Evolutionary conservation across 116 monocot species (phyloP).

Genomic region (Trichopus zeylanicus): DNA sequence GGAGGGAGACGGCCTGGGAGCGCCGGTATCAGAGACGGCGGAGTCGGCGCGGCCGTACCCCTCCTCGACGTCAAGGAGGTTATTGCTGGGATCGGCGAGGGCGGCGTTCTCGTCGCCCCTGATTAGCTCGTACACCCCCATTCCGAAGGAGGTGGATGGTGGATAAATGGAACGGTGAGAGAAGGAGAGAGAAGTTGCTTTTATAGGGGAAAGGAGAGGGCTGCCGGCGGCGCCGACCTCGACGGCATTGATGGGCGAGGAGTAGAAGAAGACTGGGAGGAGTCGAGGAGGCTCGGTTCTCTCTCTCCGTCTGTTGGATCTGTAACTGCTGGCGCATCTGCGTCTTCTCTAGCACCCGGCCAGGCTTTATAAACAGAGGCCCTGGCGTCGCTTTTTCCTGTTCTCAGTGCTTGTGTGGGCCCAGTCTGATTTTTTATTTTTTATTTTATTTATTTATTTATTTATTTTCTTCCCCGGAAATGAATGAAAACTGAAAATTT

Average conservation of each 20-base stretch:
- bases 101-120: slow-evolving; percentile 1
- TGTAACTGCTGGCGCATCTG: too few relatives aligned
- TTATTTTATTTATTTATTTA: neutral
- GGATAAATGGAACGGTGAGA: neutral
- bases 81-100: neutral
- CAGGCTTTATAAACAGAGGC: neutral
- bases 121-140: neutral
- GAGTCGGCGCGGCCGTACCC: neutral
- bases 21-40: neutral
- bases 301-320: neutral
- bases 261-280: neutral
- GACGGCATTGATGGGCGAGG: neutral
- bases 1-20: neutral
- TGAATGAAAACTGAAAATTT: too few relatives aligned
- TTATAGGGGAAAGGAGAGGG: neutral
- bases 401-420: neutral
- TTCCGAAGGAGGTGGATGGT: neutral
- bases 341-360: neutral
- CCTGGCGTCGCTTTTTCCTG: too few relatives aligned
- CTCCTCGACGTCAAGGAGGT: neutral
- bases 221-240: neutral
- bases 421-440: neutral
- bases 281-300: neutral
- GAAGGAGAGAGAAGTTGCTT: neutral
- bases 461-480: neutral